phyloP scores from a whole-genome alignment of 768 basidiomycete species.

The Leccinum subtestaceum region DNA sequence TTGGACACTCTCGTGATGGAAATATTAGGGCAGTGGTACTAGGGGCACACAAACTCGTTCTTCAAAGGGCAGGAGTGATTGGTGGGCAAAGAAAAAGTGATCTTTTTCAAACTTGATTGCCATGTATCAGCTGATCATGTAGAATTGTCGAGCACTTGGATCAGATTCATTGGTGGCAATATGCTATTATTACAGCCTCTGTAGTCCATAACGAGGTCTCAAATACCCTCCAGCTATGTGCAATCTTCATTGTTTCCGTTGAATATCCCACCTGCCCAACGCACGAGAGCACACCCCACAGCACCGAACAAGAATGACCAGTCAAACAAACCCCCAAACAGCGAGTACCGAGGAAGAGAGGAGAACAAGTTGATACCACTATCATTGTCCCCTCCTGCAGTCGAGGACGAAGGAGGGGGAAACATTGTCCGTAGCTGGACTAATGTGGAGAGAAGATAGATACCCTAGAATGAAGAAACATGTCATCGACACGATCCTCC shows the following conservation, averaged over 20 bases:
- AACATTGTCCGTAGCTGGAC: slow-evolving; percentile 82
- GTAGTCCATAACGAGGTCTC: not conserved
- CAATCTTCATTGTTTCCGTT: slow-evolving; percentile 16
- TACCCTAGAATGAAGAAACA: slow-evolving; percentile 47
- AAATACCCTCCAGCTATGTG: not conserved
- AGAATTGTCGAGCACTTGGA: not conserved
- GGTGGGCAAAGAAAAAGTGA: not conserved
- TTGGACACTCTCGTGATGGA: no score
- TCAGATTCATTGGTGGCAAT: not conserved
- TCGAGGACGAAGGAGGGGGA: slow-evolving; percentile 44
- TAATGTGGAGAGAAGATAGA: slow-evolving; percentile 79
- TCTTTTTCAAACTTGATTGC: not conserved
- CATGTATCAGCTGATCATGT: not conserved
- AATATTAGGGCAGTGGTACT: no score
- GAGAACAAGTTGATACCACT: slow-evolving; percentile 55
- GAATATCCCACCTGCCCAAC: slow-evolving; percentile 51
- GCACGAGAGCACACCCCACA: slow-evolving; percentile 40
- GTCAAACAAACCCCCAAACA: slow-evolving; percentile 75
- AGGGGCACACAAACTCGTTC: no score
- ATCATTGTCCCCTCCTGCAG: slow-evolving; percentile 5
- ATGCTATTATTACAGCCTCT: not conserved
- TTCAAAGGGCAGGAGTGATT: no score
- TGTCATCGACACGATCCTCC: slow-evolving; percentile 1
- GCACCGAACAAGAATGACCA: slow-evolving; percentile 68
- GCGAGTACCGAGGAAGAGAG: slow-evolving; percentile 69